These are phyloP conservation scores for Sarocladium oryzae DNA, from an alignment of 2,329 filamentous ascomycete genomes.

Conservation along the genomic window DNA sequence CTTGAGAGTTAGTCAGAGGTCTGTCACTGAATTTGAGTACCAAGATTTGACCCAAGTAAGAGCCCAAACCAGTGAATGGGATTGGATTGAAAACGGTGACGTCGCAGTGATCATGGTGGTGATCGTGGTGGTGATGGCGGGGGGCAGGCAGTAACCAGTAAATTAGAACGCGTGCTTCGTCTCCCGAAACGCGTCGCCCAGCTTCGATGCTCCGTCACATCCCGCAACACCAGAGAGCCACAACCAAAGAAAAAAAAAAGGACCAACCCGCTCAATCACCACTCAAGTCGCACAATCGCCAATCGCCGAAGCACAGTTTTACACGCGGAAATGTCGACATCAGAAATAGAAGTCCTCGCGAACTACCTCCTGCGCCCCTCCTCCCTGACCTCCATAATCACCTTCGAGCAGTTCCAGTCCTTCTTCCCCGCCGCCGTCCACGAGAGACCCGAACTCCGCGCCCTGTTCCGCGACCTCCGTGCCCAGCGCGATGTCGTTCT, in stretches of 20 bases:
- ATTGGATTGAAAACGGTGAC: no score
- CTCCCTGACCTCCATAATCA: constrained; percentile 64
- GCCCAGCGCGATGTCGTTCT: constrained; percentile 63
- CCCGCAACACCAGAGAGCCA: no score
- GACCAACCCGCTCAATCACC: no score
- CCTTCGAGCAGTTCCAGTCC: constrained; percentile 67
- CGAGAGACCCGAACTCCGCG: constrained; percentile 58
- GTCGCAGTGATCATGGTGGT: no score
- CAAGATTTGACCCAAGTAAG: no score
- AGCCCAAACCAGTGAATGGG: no score
- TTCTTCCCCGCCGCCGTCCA: constrained; percentile 67
- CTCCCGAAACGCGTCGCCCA: constrained; percentile 7
- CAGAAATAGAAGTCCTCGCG: constrained; percentile 66
- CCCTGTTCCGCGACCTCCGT: constrained; percentile 74
- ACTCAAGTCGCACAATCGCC: no score
- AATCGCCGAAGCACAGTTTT: no score
- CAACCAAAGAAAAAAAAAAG: no score
- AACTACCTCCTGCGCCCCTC: constrained; percentile 75
- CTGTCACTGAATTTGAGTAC: no score
- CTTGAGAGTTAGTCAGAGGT: no score
- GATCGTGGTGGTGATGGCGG: neutral
- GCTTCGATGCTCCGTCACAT: no score
- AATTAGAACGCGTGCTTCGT: neutral
- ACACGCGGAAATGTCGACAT: constrained; percentile 53
- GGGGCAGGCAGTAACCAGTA: neutral